Evolutionary conservation across 257 asterid genomes (phyloP).

Genomic region (Phtheirospermum japonicum): DNA sequence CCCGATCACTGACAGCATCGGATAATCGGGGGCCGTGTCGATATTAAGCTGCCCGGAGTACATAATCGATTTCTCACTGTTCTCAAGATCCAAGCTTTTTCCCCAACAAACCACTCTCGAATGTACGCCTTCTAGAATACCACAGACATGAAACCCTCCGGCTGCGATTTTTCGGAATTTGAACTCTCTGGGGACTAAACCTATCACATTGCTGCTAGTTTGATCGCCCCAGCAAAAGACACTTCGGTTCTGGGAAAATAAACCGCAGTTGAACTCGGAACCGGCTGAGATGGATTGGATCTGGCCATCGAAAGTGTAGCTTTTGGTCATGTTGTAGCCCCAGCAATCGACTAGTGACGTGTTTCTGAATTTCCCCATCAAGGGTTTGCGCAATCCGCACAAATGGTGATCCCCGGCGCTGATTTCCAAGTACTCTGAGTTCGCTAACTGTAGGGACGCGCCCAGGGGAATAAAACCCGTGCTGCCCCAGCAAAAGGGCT

Average conservation of each 20-base stretch:
- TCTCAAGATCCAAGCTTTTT: slow-evolving; percentile 57
- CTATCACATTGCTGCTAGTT: slow-evolving; percentile 57
- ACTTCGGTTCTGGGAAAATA: slow-evolving; percentile 69
- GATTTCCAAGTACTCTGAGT: slow-evolving; percentile 64
- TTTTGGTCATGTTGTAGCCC: slow-evolving; percentile 90
- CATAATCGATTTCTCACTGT: slow-evolving; percentile 29
- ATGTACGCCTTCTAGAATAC: slow-evolving; percentile 59
- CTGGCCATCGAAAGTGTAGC: slow-evolving; percentile 64
- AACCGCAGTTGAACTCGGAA: slow-evolving; percentile 74
- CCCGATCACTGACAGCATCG: slow-evolving; percentile 72
- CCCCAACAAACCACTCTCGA: slow-evolving; percentile 77
- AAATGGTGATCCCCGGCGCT: slow-evolving; percentile 92
- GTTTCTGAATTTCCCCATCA: slow-evolving; percentile 58
- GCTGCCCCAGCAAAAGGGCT: slow-evolving; percentile 90
- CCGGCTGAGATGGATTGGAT: slow-evolving; percentile 86
- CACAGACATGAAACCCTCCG: slow-evolving; percentile 95
- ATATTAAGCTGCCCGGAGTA: slow-evolving; percentile 48
- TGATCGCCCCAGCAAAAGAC: slow-evolving; percentile 94
- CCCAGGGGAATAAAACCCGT: slow-evolving; percentile 65
- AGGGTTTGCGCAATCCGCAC: slow-evolving; percentile 78
- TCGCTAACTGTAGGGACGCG: slow-evolving; percentile 45
- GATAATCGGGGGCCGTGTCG: slow-evolving; percentile 51
- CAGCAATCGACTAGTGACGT: slow-evolving; percentile 78
- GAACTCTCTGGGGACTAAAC: slow-evolving; percentile 45
- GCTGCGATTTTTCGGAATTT: slow-evolving; percentile 70